Evolutionary conservation across 2,329 filamentous ascomycete genomes (phyloP), one percentile per base, ranked within the genome.

Genomic region (Fusarium pseudonygamai): DNA sequence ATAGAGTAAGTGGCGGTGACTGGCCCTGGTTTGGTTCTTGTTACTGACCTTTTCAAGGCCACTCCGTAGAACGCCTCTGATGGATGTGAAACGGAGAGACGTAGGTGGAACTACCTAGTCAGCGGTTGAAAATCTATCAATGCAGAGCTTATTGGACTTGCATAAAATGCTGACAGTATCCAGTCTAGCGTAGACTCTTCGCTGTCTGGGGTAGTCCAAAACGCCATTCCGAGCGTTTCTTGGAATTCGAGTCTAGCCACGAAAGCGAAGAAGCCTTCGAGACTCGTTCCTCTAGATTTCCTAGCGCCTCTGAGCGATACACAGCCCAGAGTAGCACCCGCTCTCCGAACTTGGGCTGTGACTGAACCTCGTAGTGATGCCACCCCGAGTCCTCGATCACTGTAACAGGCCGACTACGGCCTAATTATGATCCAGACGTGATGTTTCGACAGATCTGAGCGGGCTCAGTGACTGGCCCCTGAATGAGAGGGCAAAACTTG

Each of bases 291-390:
- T 16, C 32, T 3, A 16, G 7, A 6, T 22, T 14, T 9, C 1
- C 1, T 7, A 8, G 8, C 1, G 24, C 8, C 10, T 47, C 9
- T 8, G 5, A 15, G 12, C 22, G n/a, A 37, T 6, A 14, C 4
- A 15, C 34, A 2, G 3, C 6, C 30, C 3, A 26, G 24, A 24
- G 28, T 30, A 40, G 13, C 16, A 11, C 30, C 9, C 7, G n/a
- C 47, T 40, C 26, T 14, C 5, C n/a, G 12, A 20, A 62, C n/a
- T 39, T 42, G 42, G 13, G 11, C 30, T 3, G 28, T 32, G 20
- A n/a, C 42, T 39, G 39, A 32, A 28, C n/a, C 22, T 16, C 26
- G 24, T 9, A 9, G n/a, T 13, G 14, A 16, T 30, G n/a, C 32
- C 7, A 24, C n/a, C 15, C 11, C 22, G 5, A 42, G 15, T 3